A percentile compares a stretch with the other conserved stretches of the same genome.
These are phyloP conservation scores for Lophium mytilinum DNA, from an alignment of 495 filamentous ascomycete genomes.

Conservation along the genomic window DNA sequence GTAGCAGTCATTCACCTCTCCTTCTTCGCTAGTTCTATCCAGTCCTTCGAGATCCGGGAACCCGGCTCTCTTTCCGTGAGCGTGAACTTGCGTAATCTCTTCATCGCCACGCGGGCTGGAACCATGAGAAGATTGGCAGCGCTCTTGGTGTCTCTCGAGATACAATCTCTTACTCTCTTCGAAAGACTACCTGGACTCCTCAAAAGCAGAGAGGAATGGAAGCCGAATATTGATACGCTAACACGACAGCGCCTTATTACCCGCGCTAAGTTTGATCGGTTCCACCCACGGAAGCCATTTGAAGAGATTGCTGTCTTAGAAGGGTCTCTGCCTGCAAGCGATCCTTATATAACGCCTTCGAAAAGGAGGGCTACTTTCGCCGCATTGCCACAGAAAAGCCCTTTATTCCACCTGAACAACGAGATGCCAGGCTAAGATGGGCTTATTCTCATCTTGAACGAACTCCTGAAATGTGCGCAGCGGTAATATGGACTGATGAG, in stretches of 20 bases:
- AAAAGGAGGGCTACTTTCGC: not conserved
- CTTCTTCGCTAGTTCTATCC: too few relatives aligned
- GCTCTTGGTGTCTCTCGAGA: too few relatives aligned
- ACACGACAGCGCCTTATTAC: not conserved
- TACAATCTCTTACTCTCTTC: too few relatives aligned
- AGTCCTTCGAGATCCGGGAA: too few relatives aligned
- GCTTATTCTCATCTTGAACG: not conserved
- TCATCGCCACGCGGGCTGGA: too few relatives aligned
- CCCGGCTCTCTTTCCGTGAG: too few relatives aligned
- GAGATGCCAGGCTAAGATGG: not conserved
- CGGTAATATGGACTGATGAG: not conserved
- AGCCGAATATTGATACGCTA: not conserved
- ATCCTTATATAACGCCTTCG: not conserved
- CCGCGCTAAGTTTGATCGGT: not conserved
- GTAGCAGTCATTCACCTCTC: too few relatives aligned
- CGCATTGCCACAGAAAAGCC: conserved; percentile 1
- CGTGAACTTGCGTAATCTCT: too few relatives aligned
- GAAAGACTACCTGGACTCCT: too few relatives aligned
- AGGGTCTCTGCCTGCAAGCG: not conserved
- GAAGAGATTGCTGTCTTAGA: not conserved
- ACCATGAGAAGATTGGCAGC: too few relatives aligned
- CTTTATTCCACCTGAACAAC: not conserved
- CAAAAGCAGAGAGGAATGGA: too few relatives aligned
- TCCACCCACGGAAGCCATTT: not conserved
- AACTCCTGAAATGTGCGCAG: not conserved